Evolutionary conservation across 441 rosid genomes (phyloP).

Genomic region (Eutrema salsugineum): DNA sequence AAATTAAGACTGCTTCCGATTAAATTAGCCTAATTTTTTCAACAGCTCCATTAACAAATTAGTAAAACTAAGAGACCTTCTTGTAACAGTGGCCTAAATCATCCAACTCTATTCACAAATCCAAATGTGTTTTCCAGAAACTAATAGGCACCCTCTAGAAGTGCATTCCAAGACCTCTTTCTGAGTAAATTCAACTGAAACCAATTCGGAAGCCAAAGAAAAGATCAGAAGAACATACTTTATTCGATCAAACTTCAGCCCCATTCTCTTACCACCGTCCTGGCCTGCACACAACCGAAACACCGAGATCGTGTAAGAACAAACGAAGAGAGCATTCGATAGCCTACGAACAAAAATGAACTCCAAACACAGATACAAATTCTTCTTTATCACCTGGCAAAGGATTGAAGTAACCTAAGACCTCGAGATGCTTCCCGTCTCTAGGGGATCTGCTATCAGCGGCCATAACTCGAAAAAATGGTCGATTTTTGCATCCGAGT

Average conservation of each 20-base stretch:
- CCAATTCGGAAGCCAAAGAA: background rate
- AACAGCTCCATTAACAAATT: background rate
- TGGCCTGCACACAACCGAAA: conserved; percentile 44
- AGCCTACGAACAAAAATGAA: background rate
- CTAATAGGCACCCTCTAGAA: background rate
- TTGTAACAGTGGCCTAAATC: background rate
- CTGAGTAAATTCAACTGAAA: background rate
- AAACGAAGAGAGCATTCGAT: background rate
- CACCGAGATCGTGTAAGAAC: background rate
- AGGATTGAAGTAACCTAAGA: conserved; percentile 70
- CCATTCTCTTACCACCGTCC: conserved; percentile 84
- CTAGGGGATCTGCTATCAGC: conserved; percentile 77
- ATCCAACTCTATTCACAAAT: background rate
- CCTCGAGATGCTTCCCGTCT: conserved; percentile 80
- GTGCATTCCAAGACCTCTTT: background rate
- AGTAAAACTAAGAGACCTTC: background rate
- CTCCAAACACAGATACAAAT: background rate
- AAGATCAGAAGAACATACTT: conserved; percentile 42
- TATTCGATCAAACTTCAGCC: conserved; percentile 71
- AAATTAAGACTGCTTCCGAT: background rate
- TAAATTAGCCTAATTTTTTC: background rate
- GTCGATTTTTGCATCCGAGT: conserved; percentile 72
- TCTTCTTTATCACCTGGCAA: conserved; percentile 47
- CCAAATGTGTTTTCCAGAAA: background rate
- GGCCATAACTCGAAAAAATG: conserved; percentile 75